phyloP scores from a whole-genome alignment of 805 yeast species.

The Spathaspora gorwiae region DNA sequence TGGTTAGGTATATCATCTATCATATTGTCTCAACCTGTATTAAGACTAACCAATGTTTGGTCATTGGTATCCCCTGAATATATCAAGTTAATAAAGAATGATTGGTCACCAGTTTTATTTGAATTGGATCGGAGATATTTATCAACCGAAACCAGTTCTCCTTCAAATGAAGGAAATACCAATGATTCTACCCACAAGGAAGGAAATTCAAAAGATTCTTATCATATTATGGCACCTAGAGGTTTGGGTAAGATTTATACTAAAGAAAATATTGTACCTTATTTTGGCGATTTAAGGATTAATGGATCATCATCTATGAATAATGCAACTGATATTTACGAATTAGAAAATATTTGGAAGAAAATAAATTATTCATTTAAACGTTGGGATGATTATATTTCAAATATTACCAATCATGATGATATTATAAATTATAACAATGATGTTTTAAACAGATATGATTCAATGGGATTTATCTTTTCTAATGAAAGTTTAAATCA shows the following conservation, averaged over 20 bases:
- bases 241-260: conserved; percentile 77
- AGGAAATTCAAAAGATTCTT: conserved; percentile 42
- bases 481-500: conserved; percentile 42
- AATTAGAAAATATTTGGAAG: conserved; percentile 61
- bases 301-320: conserved; percentile 14
- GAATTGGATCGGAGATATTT: conserved; percentile 77
- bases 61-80: conserved; percentile 55
- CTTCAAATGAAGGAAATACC: not conserved
- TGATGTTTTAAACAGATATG: conserved; percentile 36
- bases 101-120: conserved; percentile 91
- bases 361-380: conserved; percentile 67
- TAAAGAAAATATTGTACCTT: conserved; percentile 77
- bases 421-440: conserved; percentile 37
- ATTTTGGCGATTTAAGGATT: conserved; percentile 80
- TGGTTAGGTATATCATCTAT: conserved; percentile 89
- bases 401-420: conserved; percentile 42
- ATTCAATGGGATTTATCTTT: conserved; percentile 38
- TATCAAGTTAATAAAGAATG: conserved; percentile 59
- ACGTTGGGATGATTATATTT: conserved; percentile 77
- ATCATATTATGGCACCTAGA: conserved; percentile 79
- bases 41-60: conserved; percentile 77
- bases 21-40: conserved; percentile 74
- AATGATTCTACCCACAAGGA: not conserved
- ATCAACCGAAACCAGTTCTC: conserved; percentile 1
- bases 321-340: conserved; percentile 33